Base-by-base conservation (phyloP, 2,329 filamentous ascomycete genomes). In the Penicillium sp. region DNA sequence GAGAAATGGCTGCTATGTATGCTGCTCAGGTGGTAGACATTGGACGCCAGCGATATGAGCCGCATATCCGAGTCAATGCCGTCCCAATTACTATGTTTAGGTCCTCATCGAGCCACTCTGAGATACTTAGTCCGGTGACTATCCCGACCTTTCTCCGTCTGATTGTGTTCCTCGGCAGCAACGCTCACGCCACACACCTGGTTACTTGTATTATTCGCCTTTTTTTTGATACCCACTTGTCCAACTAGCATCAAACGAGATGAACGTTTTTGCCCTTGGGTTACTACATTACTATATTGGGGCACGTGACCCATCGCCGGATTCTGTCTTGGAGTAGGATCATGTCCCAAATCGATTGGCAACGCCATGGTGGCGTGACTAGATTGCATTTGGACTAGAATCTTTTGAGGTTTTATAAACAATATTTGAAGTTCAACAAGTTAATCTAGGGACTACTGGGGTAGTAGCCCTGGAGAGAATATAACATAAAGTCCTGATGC, bases 201-300 rank as follows among this genome's bases (percentile, higher is more conserved):
- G 16, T 49, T 33, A 33, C 41, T 50, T 53, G 46, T 62, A 52
- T 48, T 51, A 49, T 55, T 33, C 53, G 26, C 41, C 40, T 12
- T 35, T n/a, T 43, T 59, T 41, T 57, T 59, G 62, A 64, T 63
- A 64, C 62, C 62, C 61, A 53, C 12, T 51, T 49, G 53, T 57
- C 25, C 48, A 38, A 51, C 33, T 51, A 51, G 40, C 33, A 49
- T 41, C 36, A 38, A 54, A 37, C 12, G 35, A 46, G 12, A 45
- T 46, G 11, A 48, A 41, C 43, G 47, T 33, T 40, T 25, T 36
- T 33, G 35, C 17, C 19, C 8, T 38, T 33, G 14, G 35, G 35
- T 8, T 53, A 26, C 36, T 41, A 53, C 11, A 31, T 12, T 22
- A 22, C 22, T 22, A 22, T 16, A 19, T 40, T n/a, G 14, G 1